These are phyloP conservation scores for Exophiala calicioides DNA, from an alignment of 2,329 filamentous ascomycete species.

Conservation along the genomic window DNA sequence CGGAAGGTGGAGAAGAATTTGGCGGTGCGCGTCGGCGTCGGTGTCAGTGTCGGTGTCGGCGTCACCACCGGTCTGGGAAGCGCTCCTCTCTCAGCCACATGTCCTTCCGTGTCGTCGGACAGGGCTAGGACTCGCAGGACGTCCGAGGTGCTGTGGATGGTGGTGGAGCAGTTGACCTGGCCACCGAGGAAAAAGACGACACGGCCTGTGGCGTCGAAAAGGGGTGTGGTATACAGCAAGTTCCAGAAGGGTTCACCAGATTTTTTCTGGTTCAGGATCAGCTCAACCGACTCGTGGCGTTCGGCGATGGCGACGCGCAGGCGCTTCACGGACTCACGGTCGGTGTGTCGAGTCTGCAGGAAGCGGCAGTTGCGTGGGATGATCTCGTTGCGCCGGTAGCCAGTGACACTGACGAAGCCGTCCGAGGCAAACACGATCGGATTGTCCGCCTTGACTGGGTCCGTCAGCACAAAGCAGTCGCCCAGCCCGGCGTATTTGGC, in stretches of 20 bases:
- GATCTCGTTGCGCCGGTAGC: slow-evolving; percentile 51
- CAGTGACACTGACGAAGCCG: slow-evolving; percentile 55
- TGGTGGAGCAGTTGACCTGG: slow-evolving; percentile 60
- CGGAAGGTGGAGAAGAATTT: slow-evolving; percentile 42
- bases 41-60: slow-evolving; percentile 27
- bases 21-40: slow-evolving; percentile 27
- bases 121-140: slow-evolving; percentile 52
- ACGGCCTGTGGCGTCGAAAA: slow-evolving; percentile 52
- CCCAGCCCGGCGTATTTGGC: slow-evolving; percentile 57
- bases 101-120: slow-evolving; percentile 31
- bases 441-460: slow-evolving; percentile 53
- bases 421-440: slow-evolving; percentile 54
- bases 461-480: slow-evolving; percentile 60
- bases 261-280: slow-evolving; percentile 55
- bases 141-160: slow-evolving; percentile 53
- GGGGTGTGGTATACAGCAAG: slow-evolving; percentile 55
- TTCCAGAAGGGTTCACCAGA: slow-evolving; percentile 60
- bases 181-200: slow-evolving; percentile 57
- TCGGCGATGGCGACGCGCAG: slow-evolving; percentile 46
- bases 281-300: slow-evolving; percentile 50
- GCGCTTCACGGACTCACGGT: slow-evolving; percentile 44
- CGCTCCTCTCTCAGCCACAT: slow-evolving; percentile 3
- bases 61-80: no score
- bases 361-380: slow-evolving; percentile 54
- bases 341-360: slow-evolving; percentile 52